These are phyloP conservation scores for Scleroderma citrinum DNA, from an alignment of 768 basidiomycete species.

Conservation along the genomic window DNA sequence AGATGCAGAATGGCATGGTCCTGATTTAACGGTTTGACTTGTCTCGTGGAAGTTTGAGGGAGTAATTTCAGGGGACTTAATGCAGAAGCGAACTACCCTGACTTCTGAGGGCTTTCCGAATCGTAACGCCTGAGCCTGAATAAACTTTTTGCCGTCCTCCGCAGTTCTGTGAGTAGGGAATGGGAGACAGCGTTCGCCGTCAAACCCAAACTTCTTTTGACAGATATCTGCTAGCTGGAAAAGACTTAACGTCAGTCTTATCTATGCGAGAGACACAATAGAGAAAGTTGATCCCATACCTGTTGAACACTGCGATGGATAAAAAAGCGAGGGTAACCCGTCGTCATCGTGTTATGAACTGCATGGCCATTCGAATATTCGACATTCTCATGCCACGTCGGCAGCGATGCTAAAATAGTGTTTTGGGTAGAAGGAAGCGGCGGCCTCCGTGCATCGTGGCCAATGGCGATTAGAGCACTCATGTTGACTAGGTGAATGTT, in stretches of 20 bases:
- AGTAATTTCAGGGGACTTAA: constrained; percentile 51
- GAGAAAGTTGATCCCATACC: constrained; percentile 41
- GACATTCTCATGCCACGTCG: constrained; percentile 87
- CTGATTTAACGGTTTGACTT: constrained; percentile 10
- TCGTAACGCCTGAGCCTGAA: constrained; percentile 43
- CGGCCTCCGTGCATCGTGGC: constrained; percentile 33
- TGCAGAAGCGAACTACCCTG: constrained; percentile 63
- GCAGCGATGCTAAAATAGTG: constrained; percentile 89
- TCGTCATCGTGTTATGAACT: constrained; percentile 71
- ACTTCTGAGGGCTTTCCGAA: constrained; percentile 39
- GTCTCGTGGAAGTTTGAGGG: background rate
- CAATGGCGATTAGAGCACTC: background rate
- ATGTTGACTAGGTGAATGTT: background rate
- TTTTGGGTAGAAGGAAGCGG: constrained; percentile 71
- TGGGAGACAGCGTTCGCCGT: constrained; percentile 71
- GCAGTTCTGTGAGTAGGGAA: constrained; percentile 71
- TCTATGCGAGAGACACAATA: background rate
- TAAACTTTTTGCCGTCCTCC: constrained; percentile 68
- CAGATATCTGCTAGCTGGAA: constrained; percentile 72
- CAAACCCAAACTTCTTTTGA: constrained; percentile 67
- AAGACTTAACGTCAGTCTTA: background rate
- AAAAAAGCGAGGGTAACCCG: constrained; percentile 94
- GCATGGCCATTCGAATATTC: constrained; percentile 89
- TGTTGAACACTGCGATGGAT: constrained; percentile 80
- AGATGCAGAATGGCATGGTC: constrained; percentile 18